phyloP scores from a whole-genome alignment of 2,329 filamentous ascomycete species.

The Neobulgaria alba region DNA sequence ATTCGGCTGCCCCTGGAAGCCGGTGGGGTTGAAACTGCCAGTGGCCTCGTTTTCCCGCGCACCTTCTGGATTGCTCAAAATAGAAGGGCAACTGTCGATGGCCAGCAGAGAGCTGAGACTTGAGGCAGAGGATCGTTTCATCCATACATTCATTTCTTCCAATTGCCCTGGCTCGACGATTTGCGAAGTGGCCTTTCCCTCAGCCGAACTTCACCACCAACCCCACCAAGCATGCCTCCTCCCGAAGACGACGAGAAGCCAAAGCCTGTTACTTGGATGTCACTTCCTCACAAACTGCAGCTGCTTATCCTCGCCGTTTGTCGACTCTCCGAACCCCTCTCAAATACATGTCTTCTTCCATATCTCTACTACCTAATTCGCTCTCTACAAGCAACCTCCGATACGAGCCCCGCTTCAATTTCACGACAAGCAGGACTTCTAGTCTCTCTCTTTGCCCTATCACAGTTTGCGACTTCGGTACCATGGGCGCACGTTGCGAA shows the following conservation, averaged over 20 bases:
- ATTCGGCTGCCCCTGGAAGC: too few relatives aligned
- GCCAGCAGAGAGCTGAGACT: too few relatives aligned
- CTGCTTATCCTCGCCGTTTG: conserved; percentile 70
- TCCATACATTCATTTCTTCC: too few relatives aligned
- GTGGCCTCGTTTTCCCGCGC: too few relatives aligned
- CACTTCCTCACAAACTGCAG: conserved; percentile 65
- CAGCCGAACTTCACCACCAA: neutral
- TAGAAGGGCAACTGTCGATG: too few relatives aligned
- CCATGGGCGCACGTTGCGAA: conserved; percentile 69
- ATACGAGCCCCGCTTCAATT: conserved; percentile 43
- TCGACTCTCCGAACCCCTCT: conserved; percentile 70
- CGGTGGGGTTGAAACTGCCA: too few relatives aligned
- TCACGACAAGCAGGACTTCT: conserved; percentile 69
- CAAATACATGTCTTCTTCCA: conserved; percentile 55
- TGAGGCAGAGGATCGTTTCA: too few relatives aligned
- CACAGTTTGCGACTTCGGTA: conserved; percentile 76
- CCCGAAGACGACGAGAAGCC: conserved; percentile 1
- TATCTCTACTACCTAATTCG: conserved; percentile 68
- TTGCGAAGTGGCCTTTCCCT: too few relatives aligned
- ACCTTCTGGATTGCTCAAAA: too few relatives aligned
- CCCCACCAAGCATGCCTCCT: neutral
- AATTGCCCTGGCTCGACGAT: too few relatives aligned
- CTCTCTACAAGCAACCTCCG: conserved; percentile 41
- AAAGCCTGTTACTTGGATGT: conserved; percentile 54
- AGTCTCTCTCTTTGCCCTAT: conserved; percentile 69